Conservation (phyloP, 345 rosid genomes). For the Syzygium jambos region DNA sequence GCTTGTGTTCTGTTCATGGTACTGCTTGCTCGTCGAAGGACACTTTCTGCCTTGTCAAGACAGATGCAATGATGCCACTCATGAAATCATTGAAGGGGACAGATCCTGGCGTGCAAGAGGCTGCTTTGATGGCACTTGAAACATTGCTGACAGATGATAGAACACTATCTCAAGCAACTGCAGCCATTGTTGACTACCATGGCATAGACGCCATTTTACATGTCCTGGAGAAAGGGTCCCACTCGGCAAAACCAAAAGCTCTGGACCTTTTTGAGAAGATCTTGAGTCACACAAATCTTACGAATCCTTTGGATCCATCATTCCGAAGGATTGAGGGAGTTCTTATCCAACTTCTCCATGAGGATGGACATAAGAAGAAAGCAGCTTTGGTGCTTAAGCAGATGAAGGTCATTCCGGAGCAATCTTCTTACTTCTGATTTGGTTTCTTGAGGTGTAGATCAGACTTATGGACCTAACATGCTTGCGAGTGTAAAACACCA, state of each 20-base stretch:
- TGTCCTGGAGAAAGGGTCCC: slow-evolving; percentile 39
- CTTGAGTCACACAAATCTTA: slow-evolving; percentile 12
- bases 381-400: slow-evolving; percentile 36
- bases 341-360: slow-evolving; percentile 37
- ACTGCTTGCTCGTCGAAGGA: slow-evolving; percentile 33
- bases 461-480: neutral
- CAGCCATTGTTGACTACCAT: slow-evolving; percentile 28
- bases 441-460: neutral
- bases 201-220: slow-evolving; percentile 32
- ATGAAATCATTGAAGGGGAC: slow-evolving; percentile 25
- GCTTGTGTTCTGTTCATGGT: slow-evolving; percentile 32
- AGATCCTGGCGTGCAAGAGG: slow-evolving; percentile 35
- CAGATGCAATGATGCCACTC: slow-evolving; percentile 40
- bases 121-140: slow-evolving; percentile 39
- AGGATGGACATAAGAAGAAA: slow-evolving; percentile 29
- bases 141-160: slow-evolving; percentile 31
- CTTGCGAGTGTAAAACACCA: neutral
- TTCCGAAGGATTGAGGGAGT: slow-evolving; percentile 27
- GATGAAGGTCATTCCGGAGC: slow-evolving; percentile 38
- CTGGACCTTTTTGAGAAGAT: slow-evolving; percentile 38
- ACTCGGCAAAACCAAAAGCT: slow-evolving; percentile 33
- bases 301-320: neutral
- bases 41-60: slow-evolving; percentile 48
- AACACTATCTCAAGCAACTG: slow-evolving; percentile 24
- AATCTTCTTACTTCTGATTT: slow-evolving; percentile 47